A percentile compares a stretch with the other conserved stretches of the same genome.
Conservation (phyloP, 2,329 filamentous ascomycete genomes). For the Sporothrix variecibatus region DNA sequence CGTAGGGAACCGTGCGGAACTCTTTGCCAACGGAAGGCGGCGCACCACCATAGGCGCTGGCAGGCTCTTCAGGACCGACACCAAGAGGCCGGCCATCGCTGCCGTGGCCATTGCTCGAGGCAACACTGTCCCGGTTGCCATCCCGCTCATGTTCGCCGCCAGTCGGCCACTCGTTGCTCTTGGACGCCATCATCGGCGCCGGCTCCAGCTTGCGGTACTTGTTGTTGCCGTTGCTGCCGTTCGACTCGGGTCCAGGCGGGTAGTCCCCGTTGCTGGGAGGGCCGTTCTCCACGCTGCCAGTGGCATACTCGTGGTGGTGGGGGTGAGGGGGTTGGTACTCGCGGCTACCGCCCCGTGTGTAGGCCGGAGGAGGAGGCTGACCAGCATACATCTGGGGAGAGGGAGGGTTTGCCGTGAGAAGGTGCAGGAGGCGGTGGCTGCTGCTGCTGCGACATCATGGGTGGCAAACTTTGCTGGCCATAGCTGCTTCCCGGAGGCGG, state of each 20-base stretch:
- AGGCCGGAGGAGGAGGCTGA: background rate
- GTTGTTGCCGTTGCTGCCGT: constrained; percentile 23
- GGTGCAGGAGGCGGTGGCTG: background rate
- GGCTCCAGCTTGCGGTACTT: constrained; percentile 63
- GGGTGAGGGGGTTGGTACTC: constrained; percentile 16
- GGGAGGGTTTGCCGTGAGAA: background rate
- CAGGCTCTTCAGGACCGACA: background rate
- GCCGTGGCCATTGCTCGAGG: constrained; percentile 19
- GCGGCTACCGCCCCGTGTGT: constrained; percentile 12
- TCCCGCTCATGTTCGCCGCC: background rate
- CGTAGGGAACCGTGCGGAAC: constrained; percentile 60
- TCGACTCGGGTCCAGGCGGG: constrained; percentile 1
- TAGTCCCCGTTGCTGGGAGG: constrained; percentile 11
- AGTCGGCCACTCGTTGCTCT: constrained; percentile 7
- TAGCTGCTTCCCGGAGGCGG: constrained; percentile 11
- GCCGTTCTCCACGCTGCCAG: background rate
- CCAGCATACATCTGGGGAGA: constrained; percentile 11
- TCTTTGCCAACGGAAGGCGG: constrained; percentile 37
- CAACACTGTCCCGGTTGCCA: background rate
- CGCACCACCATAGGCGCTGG: background rate
- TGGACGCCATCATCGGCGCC: constrained; percentile 44
- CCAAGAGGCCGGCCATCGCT: constrained; percentile 3
- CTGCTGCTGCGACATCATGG: background rate
- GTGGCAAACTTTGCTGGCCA: constrained; percentile 11
- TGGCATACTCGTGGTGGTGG: background rate